Evolutionary conservation across 768 basidiomycete species (phyloP).

Genomic region (Russula sp.): DNA sequence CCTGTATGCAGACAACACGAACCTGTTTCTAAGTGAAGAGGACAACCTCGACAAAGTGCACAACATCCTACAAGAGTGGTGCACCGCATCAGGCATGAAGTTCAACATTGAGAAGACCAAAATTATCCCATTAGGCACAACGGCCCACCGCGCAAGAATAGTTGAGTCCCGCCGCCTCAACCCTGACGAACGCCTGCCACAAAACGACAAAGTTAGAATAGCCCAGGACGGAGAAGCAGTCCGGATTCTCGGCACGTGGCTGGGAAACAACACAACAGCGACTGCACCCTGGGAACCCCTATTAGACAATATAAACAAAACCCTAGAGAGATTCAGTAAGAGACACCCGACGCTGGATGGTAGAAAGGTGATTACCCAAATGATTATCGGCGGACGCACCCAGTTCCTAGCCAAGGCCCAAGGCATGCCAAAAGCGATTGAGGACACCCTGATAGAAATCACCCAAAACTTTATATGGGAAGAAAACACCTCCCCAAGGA

Average conservation of each 20-base stretch:
- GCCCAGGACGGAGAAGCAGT: neutral
- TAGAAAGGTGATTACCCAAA: constrained; percentile 20
- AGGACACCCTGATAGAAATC: constrained; percentile 15
- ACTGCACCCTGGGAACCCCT: neutral
- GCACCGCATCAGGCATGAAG: constrained; percentile 17
- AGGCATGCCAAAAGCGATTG: constrained; percentile 25
- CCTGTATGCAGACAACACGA: neutral
- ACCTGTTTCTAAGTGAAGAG: constrained; percentile 24
- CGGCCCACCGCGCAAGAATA: constrained; percentile 4
- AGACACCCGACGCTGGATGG: constrained; percentile 21
- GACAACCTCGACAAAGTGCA: constrained; percentile 28
- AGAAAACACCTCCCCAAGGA: neutral
- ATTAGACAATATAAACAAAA: constrained; percentile 23
- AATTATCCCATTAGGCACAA: constrained; percentile 30
- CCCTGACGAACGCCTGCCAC: neutral
- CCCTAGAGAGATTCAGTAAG: constrained; percentile 14
- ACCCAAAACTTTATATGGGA: constrained; percentile 12
- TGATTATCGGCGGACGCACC: constrained; percentile 19
- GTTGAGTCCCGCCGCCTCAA: neutral
- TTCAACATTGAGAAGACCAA: constrained; percentile 35
- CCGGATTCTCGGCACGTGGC: neutral
- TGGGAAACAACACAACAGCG: neutral
- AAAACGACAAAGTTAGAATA: neutral
- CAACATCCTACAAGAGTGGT: constrained; percentile 34
- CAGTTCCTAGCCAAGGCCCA: constrained; percentile 30